Conservation (phyloP, 179 eudicot species). For the Vitellaria paradoxa region DNA sequence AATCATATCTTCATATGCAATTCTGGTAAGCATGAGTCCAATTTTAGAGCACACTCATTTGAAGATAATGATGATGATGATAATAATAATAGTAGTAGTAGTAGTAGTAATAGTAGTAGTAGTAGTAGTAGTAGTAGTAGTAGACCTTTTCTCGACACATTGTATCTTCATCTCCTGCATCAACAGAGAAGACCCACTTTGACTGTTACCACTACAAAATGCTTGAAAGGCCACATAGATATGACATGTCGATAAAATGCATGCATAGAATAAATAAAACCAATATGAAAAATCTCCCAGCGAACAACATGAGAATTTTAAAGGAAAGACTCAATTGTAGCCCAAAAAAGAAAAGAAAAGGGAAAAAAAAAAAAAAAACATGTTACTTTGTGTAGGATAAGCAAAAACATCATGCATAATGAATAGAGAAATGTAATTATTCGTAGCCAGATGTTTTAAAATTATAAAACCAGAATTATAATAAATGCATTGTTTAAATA, state of each 20-base stretch:
- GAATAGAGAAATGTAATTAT: not conserved
- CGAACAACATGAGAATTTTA: not conserved
- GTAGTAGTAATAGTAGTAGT: too few relatives aligned
- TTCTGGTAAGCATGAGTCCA: conserved; percentile 40
- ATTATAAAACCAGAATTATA: not conserved
- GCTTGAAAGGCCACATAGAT: not conserved
- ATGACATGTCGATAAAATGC: not conserved
- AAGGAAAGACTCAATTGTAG: conserved; percentile 14
- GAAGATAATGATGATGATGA: not conserved
- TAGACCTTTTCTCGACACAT: conserved; percentile 86
- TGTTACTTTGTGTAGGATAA: not conserved
- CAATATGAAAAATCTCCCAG: not conserved
- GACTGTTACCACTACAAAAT: not conserved
- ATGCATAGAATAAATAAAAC: conserved; percentile 3
- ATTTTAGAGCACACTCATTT: conserved; percentile 12
- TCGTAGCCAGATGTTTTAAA: not conserved
- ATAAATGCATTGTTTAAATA: not conserved
- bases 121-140: not conserved
- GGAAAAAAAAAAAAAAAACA: conserved; percentile 7
- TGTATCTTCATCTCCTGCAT: conserved; percentile 92
- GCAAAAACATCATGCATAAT: not conserved
- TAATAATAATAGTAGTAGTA: too few relatives aligned
- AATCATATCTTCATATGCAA: conserved; percentile 53
- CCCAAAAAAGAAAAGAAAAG: too few relatives aligned
- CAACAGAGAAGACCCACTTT: conserved; percentile 10